These are phyloP conservation scores for Colletotrichum musicola DNA, from an alignment of 2,329 filamentous ascomycete genomes.

Conservation along the genomic window DNA sequence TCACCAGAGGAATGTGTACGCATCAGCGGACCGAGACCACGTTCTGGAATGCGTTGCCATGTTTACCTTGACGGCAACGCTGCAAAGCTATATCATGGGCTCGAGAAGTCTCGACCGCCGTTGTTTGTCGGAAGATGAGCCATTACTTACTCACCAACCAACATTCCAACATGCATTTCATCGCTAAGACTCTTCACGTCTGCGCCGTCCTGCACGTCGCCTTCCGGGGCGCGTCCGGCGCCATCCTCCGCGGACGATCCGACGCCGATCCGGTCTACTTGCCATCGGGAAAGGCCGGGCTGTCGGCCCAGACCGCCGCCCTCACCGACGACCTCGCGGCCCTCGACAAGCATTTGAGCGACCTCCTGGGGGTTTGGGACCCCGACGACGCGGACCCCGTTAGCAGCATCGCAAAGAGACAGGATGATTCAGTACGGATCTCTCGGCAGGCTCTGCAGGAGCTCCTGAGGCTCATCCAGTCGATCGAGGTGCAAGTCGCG, in stretches of 20 bases:
- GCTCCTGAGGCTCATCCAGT: constrained; percentile 34
- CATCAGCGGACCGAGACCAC: constrained; percentile 14
- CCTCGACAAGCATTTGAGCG: constrained; percentile 28
- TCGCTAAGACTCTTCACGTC: constrained; percentile 27
- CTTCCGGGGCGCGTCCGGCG: constrained; percentile 36
- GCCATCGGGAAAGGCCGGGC: constrained; percentile 7
- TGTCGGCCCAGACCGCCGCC: constrained; percentile 2
- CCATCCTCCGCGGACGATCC: constrained; percentile 36
- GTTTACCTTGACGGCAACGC: constrained; percentile 9
- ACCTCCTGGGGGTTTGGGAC: constrained; percentile 14
- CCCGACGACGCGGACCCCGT: constrained; percentile 7
- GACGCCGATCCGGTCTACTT: constrained; percentile 19
- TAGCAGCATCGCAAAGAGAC: constrained; percentile 22
- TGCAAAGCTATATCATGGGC: constrained; percentile 37
- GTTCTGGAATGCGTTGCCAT: constrained; percentile 40
- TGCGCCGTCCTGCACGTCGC: constrained; percentile 30
- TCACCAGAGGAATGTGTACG: constrained; percentile 28
- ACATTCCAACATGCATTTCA: constrained; percentile 37
- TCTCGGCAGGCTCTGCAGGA: constrained; percentile 20
- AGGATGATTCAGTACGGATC: constrained; percentile 15
- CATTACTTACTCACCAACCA: constrained; percentile 3
- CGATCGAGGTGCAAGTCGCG: constrained; percentile 27
- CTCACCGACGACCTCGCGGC: constrained; percentile 25
- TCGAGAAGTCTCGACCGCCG: constrained; percentile 34
- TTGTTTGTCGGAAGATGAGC: background rate